Evolutionary conservation across 202 grass and related monocot species (phyloP).

Genomic region (Hordeum pubiflorum): DNA sequence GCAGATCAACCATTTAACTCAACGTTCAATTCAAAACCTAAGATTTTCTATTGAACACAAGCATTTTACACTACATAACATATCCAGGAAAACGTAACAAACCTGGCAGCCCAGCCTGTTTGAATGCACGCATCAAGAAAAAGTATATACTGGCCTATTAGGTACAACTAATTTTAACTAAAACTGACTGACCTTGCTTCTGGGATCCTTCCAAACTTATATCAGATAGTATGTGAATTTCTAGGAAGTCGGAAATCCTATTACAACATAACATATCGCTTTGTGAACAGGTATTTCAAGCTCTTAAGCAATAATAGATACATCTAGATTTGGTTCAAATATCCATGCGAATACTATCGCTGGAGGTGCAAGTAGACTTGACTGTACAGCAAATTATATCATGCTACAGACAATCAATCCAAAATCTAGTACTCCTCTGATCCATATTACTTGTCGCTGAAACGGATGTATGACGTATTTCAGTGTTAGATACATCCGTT

Average conservation of each 20-base stretch:
- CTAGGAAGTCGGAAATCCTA: neutral
- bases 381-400: neutral
- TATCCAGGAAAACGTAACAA: neutral
- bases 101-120: neutral
- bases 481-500: too few species aligned
- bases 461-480: too few species aligned
- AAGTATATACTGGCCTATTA: neutral
- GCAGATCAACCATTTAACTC: conserved; percentile 6
- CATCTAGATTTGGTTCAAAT: conserved; percentile 12
- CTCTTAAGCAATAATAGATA: neutral
- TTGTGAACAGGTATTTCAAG: neutral
- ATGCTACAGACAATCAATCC: neutral
- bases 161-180: neutral
- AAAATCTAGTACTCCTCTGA: neutral
- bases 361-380: conserved; percentile 5
- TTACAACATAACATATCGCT: neutral
- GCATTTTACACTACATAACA: neutral
- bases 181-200: neutral
- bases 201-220: conserved; percentile 4
- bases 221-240: neutral
- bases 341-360: neutral
- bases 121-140: neutral
- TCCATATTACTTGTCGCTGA: too few species aligned
- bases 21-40: neutral
- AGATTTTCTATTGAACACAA: neutral